Evolutionary conservation across 1,139 yeast genomes (phyloP), one percentile per base, ranked within the genome.

Genomic region (Chernovozyma aurita): DNA sequence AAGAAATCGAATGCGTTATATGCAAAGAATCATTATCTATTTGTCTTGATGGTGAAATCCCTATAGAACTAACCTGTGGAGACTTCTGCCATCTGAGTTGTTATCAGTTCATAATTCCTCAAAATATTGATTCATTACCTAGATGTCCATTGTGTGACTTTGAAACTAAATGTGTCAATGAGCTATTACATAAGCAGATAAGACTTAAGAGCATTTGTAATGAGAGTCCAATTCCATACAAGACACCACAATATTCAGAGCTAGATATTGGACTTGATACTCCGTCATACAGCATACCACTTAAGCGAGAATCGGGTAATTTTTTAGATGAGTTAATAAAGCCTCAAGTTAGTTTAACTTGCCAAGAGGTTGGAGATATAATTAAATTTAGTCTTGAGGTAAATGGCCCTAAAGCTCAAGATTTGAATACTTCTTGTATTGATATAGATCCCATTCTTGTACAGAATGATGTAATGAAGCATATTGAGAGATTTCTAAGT

Each of bases 81-180:
- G 34, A 37, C 16, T 34, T 34, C 17, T 33, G 37, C 28, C 40
- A 37, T 30, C 37, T 33, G 37, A 15, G 9, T 12, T 37, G 40
- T 13, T 30, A 24, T 13, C 3, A 24, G 4, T 13, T 35, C 12
- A 27, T 31, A 6, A 12, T 32, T 14, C 35, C 38, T 18, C 11
- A 8, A 13, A 22, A 24, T 13, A 14, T 8, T 11, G 31, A 33
- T 6, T 5, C 4, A 4, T 11, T 12, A 15, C 28, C 37, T 9
- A 16, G 8, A 14, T 34, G 37, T 20, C 34, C 34, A 3, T 11
- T n/a, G 4, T 34, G 37, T 18, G 9, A 14, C 4, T 12, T 6
- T 7, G 21, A 34, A 21, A 34, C 37, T 20, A 30, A 6, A 15
- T 30, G 28, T 25, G 13, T 34, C 12, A 25, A 34, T 12, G 13